These are phyloP conservation scores for Pugionium dolabratum DNA, from an alignment of 345 rosid species.

Conservation along the genomic window DNA sequence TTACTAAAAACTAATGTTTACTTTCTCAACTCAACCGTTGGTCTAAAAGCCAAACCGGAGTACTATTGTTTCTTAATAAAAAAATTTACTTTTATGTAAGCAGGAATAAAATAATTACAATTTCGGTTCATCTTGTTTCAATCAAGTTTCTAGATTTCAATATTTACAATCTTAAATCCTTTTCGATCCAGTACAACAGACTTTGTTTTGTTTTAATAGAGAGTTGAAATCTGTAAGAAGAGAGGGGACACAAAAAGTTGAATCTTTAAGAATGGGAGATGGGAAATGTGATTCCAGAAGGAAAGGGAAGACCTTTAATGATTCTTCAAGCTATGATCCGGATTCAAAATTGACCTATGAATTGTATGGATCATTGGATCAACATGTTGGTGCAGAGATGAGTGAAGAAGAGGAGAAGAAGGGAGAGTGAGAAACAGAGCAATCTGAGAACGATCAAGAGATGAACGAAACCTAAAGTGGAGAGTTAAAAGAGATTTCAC, in stretches of 20 bases:
- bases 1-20: too few species aligned
- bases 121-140: not conserved
- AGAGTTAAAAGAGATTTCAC: too few species aligned
- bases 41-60: too few species aligned
- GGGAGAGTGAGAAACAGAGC: too few species aligned
- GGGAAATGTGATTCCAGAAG: conserved; percentile 43
- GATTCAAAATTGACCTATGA: conserved; percentile 28
- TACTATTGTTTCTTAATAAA: too few species aligned
- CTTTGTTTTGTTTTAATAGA: conserved; percentile 1
- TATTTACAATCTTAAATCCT: not conserved
- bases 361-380: conserved; percentile 11
- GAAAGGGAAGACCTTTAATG: conserved; percentile 30
- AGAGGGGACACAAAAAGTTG: not conserved
- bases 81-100: not conserved
- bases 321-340: conserved; percentile 40
- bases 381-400: too few species aligned
- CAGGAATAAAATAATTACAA: not conserved
- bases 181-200: not conserved
- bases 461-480: too few species aligned
- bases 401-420: too few species aligned
- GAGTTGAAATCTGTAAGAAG: not conserved
- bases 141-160: not conserved
- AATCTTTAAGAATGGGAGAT: conserved; percentile 29
- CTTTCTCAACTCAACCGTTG: too few species aligned
- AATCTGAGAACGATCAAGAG: too few species aligned